phyloP scores from a whole-genome alignment of 345 rosid species.

The Crucihimalaya himalaica region DNA sequence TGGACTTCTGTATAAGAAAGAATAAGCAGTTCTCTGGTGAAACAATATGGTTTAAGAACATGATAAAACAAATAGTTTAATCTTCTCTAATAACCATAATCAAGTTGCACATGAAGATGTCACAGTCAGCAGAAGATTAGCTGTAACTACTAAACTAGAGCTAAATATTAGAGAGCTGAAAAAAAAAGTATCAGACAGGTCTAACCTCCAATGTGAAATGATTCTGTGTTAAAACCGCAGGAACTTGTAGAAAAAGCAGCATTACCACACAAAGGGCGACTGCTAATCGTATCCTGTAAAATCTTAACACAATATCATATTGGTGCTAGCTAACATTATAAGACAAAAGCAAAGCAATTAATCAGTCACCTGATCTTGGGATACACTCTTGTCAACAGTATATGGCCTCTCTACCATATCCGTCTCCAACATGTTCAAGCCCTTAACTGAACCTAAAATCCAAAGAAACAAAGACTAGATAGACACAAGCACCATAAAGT shows the following conservation, averaged over 20 bases:
- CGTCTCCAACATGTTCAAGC: conserved; percentile 2
- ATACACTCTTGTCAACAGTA: conserved; percentile 21
- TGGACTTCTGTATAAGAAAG: background rate
- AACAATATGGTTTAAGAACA: background rate
- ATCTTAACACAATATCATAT: conserved; percentile 16
- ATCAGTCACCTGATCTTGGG: conserved; percentile 30
- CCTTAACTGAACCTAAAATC: conserved; percentile 17
- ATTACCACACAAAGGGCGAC: conserved; percentile 38
- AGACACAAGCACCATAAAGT: conserved; percentile 2
- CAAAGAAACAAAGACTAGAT: background rate
- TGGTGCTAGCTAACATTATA: conserved; percentile 1
- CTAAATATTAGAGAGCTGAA: background rate
- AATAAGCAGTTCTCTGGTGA: background rate
- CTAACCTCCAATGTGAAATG: conserved; percentile 48
- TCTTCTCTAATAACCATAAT: background rate
- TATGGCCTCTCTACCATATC: conserved; percentile 14
- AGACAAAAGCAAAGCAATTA: background rate
- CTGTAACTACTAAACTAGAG: conserved; percentile 2
- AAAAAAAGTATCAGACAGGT: background rate
- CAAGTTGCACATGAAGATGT: conserved; percentile 4
- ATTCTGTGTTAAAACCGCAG: conserved; percentile 35
- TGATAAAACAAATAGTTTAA: background rate
- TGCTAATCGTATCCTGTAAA: conserved; percentile 36
- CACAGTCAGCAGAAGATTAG: conserved; percentile 18
- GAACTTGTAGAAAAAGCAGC: conserved; percentile 33